These are phyloP conservation scores for Acacia acuminata DNA, from an alignment of 306 rosid species.

Conservation along the genomic window DNA sequence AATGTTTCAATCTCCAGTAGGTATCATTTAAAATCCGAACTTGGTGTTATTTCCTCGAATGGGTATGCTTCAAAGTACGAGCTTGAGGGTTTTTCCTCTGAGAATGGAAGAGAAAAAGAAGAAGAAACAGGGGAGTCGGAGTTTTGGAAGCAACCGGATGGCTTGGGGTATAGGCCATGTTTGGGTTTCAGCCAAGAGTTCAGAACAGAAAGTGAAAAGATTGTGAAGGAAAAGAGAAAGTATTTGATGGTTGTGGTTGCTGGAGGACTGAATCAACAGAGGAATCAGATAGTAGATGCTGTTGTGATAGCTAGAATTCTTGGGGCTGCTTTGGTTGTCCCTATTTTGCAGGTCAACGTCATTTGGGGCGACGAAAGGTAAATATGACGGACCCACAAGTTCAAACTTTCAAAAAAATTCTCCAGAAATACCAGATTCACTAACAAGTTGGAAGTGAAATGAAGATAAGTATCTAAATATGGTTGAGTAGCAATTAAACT, in stretches of 20 bases:
- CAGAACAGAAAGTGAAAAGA: slow-evolving; percentile 49
- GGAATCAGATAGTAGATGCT: slow-evolving; percentile 98
- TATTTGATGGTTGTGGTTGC: slow-evolving; percentile 91
- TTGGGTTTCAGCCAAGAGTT: slow-evolving; percentile 68
- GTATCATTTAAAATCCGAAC: background rate
- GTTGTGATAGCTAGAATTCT: slow-evolving; percentile 96
- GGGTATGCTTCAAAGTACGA: background rate
- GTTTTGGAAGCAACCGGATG: slow-evolving; percentile 94
- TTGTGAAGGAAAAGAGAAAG: slow-evolving; percentile 59
- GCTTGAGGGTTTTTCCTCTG: background rate
- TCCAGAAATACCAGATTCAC: background rate
- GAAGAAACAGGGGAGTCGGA: slow-evolving; percentile 2
- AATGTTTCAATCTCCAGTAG: slow-evolving; percentile 30
- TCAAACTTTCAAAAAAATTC: background rate
- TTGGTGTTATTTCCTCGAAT: background rate
- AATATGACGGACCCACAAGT: background rate
- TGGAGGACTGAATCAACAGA: slow-evolving; percentile 96
- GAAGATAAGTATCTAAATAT: background rate
- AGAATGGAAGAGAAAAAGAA: background rate
- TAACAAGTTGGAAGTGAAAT: background rate
- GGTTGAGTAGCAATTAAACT: background rate
- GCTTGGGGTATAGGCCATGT: slow-evolving; percentile 80
- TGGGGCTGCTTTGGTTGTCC: slow-evolving; percentile 92
- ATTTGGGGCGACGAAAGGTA: slow-evolving; percentile 99
- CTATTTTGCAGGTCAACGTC: slow-evolving; percentile 90